Conservation (phyloP, 2,329 filamentous ascomycete species). For the Trichoderma polysporum region DNA sequence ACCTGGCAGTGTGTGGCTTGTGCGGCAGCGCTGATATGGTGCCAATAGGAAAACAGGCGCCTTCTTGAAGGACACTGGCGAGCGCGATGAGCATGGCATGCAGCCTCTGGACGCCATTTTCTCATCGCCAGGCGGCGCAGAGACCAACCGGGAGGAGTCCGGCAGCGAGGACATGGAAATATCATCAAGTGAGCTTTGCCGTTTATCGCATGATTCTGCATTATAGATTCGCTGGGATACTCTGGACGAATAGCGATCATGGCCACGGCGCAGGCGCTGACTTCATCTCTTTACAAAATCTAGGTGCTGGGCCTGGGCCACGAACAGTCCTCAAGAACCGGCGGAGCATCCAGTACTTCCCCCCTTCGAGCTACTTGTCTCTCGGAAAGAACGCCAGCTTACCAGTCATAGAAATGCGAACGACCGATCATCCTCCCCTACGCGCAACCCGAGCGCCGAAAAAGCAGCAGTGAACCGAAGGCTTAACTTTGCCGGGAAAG, state of each 20-base stretch:
- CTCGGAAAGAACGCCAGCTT: slow-evolving; percentile 59
- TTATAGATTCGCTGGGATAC: not conserved
- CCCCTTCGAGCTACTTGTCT: slow-evolving; percentile 55
- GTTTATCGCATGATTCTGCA: not conserved
- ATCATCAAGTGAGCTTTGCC: slow-evolving; percentile 44
- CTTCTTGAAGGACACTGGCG: slow-evolving; percentile 71
- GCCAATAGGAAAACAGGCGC: slow-evolving; percentile 80
- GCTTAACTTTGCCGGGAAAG: slow-evolving; percentile 49
- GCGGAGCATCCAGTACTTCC: slow-evolving; percentile 50
- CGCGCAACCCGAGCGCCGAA: slow-evolving; percentile 39
- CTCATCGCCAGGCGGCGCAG: slow-evolving; percentile 70
- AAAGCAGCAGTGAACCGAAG: slow-evolving; percentile 50
- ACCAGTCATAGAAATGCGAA: not conserved
- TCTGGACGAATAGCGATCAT: not conserved
- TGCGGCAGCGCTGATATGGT: slow-evolving; percentile 17
- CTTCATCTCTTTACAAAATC: not conserved
- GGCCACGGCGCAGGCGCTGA: not conserved
- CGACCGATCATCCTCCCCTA: slow-evolving; percentile 52
- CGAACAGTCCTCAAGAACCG: slow-evolving; percentile 52
- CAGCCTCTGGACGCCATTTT: slow-evolving; percentile 85
- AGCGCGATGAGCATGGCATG: slow-evolving; percentile 88
- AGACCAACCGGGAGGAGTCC: slow-evolving; percentile 37
- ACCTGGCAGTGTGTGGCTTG: not conserved
- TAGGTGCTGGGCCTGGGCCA: slow-evolving; percentile 55
- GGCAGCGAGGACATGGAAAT: slow-evolving; percentile 55